Base-by-base conservation (phyloP, 2,329 filamentous ascomycete species). In the Hirsutella thompsonii region DNA sequence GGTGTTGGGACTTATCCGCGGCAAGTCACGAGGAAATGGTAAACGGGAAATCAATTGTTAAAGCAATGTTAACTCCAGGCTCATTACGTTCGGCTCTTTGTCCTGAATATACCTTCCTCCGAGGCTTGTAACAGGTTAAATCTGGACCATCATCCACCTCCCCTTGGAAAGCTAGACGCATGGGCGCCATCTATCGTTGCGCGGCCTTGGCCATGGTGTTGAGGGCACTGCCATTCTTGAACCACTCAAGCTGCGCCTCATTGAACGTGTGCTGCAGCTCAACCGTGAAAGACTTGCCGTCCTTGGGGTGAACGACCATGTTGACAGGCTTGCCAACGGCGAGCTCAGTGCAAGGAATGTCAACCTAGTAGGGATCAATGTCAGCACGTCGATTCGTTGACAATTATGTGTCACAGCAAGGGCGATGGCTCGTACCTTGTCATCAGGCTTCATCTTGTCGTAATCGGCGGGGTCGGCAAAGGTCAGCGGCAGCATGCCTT, bases 221-320 rank as follows among this genome's bases (percentile, higher is more conserved):
- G 52, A 98, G 75, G 42, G 92, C 92, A 58, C 82, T 89, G 52
- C 92, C 92, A 65, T 96, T 93, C 76, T 88, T 89, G 79, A 98
- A 98, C 92, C 92, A 98, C 70, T 95, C 83, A 48, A 98, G 83
- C 73, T 98, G 92, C 54, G 84, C 79, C 63, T 87, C 87, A 76
- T 98, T 98, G 81, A 94, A 98, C 50, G 92, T 98, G 72, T 98
- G 92, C 52, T 76, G 75, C 54, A 98, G 80, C 67, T 84, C 74
- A 54, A 94, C 61, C 49, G 95, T 83, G 66, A 86, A 95, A 20
- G 80, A 43, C 64, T 79, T 64, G 57, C 89, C 89, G 53, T 92
- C 76, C 71, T 87, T 86, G 59, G 89, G 89, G 75, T 95, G 89
- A 44, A 98, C 89, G 49, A 74, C 75, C 68, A 96, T 81, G 49